Conservation (phyloP, 2,329 filamentous ascomycete genomes). For the Xylariales sp. region DNA sequence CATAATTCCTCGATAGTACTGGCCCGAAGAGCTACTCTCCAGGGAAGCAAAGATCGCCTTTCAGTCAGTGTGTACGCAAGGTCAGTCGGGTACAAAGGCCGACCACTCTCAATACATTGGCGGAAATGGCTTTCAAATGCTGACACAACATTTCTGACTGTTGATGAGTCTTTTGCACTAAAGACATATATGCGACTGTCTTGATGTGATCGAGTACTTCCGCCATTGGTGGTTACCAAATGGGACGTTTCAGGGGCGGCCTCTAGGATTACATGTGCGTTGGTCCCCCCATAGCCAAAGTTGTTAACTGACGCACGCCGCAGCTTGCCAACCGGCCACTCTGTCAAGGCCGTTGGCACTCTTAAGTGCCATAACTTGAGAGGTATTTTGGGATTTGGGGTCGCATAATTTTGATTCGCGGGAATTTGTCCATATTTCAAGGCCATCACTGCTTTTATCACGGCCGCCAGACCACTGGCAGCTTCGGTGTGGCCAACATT, state of each 20-base stretch:
- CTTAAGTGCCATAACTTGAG: constrained; percentile 4
- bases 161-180: background rate
- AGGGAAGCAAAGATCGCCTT: background rate
- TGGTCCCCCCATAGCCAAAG: constrained; percentile 33
- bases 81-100: background rate
- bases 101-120: too few species aligned
- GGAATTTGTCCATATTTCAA: constrained; percentile 12
- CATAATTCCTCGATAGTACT: background rate
- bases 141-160: background rate
- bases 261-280: constrained; percentile 26
- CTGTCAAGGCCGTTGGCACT: constrained; percentile 4
- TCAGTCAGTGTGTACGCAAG: constrained; percentile 1
- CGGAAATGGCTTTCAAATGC: too few species aligned
- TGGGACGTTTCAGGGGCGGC: background rate
- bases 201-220: too few species aligned
- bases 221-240: background rate
- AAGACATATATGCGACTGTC: background rate
- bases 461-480: constrained; percentile 10
- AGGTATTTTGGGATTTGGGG: constrained; percentile 11
- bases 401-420: constrained; percentile 8
- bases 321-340: constrained; percentile 5
- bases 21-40: background rate
- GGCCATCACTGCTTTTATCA: constrained; percentile 14
- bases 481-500: constrained; percentile 17
- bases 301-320: constrained; percentile 26